These are phyloP conservation scores for Pythium apleroticum DNA, from an alignment of 352 stramenopile genomes.

Conservation along the genomic window DNA sequence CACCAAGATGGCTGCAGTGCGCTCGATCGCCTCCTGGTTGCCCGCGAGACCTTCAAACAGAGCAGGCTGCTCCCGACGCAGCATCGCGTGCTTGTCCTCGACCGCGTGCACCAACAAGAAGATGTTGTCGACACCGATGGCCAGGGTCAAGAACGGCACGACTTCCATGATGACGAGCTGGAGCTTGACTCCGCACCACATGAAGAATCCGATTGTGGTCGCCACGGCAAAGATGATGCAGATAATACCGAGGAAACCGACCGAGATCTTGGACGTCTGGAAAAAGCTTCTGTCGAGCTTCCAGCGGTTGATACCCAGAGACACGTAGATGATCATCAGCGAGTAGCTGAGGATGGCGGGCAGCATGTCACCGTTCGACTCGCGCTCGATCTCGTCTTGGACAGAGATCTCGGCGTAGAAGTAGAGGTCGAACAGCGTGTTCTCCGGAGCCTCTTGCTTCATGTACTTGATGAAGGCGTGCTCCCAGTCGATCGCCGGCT, in stretches of 20 bases:
- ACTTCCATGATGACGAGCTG: slow-evolving; percentile 74
- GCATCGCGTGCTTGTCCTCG: slow-evolving; percentile 43
- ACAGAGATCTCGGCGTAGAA: slow-evolving; percentile 63
- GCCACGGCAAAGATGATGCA: slow-evolving; percentile 65
- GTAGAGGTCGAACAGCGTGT: slow-evolving; percentile 60
- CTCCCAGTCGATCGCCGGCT: slow-evolving; percentile 63
- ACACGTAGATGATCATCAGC: slow-evolving; percentile 73
- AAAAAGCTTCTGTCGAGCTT: slow-evolving; percentile 50
- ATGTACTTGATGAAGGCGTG: slow-evolving; percentile 60
- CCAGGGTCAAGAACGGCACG: slow-evolving; percentile 60
- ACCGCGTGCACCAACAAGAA: slow-evolving; percentile 67
- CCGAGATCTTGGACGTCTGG: slow-evolving; percentile 56
- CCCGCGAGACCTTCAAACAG: slow-evolving; percentile 53
- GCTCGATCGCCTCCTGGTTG: slow-evolving; percentile 45
- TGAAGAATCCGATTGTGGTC: slow-evolving; percentile 67
- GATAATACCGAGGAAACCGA: slow-evolving; percentile 63
- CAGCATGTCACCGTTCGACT: slow-evolving; percentile 48
- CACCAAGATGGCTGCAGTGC: slow-evolving; percentile 50
- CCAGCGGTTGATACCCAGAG: slow-evolving; percentile 67
- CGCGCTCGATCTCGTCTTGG: slow-evolving; percentile 56
- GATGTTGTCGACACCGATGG: slow-evolving; percentile 72
- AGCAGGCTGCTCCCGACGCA: slow-evolving; percentile 43
- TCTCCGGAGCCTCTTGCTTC: slow-evolving; percentile 45
- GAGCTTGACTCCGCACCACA: slow-evolving; percentile 57
- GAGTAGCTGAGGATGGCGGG: slow-evolving; percentile 51